phyloP scores from a whole-genome alignment of 345 rosid genomes.

The Citrus australasica region DNA sequence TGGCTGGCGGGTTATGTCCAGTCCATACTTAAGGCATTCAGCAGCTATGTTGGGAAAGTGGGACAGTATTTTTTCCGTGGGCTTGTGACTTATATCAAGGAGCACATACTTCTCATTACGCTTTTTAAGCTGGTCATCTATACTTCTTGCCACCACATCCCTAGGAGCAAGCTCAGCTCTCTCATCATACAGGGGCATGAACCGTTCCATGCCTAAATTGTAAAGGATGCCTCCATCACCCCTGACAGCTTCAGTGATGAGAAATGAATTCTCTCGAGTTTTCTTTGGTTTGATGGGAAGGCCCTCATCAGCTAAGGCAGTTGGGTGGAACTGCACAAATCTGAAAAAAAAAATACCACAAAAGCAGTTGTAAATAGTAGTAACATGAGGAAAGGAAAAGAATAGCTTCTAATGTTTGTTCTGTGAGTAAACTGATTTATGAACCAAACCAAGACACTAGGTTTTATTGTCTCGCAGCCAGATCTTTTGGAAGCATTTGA shows the following conservation, averaged over 20 bases:
- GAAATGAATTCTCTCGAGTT: slow-evolving; percentile 83
- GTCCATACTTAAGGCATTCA: slow-evolving; percentile 72
- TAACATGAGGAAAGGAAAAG: not conserved
- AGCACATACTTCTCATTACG: slow-evolving; percentile 74
- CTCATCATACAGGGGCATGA: slow-evolving; percentile 80
- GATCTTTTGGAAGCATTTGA: not conserved
- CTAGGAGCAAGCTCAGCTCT: slow-evolving; percentile 97
- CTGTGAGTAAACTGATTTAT: not conserved
- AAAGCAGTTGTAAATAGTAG: not conserved
- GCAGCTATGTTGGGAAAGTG: slow-evolving; percentile 96
- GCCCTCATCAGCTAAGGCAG: slow-evolving; percentile 96
- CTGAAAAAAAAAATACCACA: slow-evolving; percentile 31
- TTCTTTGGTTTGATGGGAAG: slow-evolving; percentile 66
- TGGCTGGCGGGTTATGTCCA: slow-evolving; percentile 57
- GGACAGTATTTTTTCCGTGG: slow-evolving; percentile 72
- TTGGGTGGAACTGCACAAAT: slow-evolving; percentile 98
- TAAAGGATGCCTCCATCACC: slow-evolving; percentile 96
- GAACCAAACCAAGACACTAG: not conserved
- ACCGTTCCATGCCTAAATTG: slow-evolving; percentile 75
- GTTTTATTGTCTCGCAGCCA: not conserved
- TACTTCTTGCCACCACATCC: slow-evolving; percentile 94
- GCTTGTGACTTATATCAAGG: slow-evolving; percentile 86
- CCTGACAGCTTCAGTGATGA: slow-evolving; percentile 61
- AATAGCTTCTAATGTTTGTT: not conserved
- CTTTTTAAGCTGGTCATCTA: slow-evolving; percentile 88